Evolutionary conservation across 768 basidiomycete species (phyloP).

Genomic region (Collybiopsis confluens): DNA sequence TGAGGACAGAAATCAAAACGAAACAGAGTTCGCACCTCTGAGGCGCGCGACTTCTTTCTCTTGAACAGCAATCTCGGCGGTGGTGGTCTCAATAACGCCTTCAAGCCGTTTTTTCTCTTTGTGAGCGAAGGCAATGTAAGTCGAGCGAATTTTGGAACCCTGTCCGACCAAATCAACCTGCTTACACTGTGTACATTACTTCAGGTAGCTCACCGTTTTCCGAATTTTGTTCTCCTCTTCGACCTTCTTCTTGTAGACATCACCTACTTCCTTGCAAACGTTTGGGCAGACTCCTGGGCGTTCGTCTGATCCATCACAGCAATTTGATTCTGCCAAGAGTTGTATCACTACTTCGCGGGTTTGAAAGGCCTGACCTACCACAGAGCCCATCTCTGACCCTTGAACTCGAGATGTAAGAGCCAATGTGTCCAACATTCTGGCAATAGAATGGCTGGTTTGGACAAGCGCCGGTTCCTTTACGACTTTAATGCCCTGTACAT

Average conservation of each 20-base stretch:
- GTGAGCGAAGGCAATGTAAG: conserved; percentile 82
- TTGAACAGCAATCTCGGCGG: conserved; percentile 54
- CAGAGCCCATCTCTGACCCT: conserved; percentile 92
- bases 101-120: conserved; percentile 88
- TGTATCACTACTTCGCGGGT: conserved; percentile 12
- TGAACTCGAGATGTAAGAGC: conserved; percentile 70
- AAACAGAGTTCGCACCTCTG: conserved; percentile 42
- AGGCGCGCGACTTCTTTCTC: conserved; percentile 73
- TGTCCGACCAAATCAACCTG: conserved; percentile 21
- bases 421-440: conserved; percentile 83
- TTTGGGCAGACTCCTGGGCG: conserved; percentile 74
- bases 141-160: conserved; percentile 89
- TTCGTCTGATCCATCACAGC: conserved; percentile 97
- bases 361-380: conserved; percentile 46
- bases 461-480: conserved; percentile 80
- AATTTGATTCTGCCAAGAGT: conserved; percentile 64
- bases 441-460: conserved; percentile 77
- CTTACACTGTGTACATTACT: background rate
- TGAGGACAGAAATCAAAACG: background rate
- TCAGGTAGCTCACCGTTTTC: conserved; percentile 46
- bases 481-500: background rate
- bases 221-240: conserved; percentile 76
- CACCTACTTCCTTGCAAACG: conserved; percentile 72
- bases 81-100: conserved; percentile 46
- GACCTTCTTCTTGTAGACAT: conserved; percentile 57